Conservation (phyloP, 31 red algal species). For the Endocladia muricata region DNA sequence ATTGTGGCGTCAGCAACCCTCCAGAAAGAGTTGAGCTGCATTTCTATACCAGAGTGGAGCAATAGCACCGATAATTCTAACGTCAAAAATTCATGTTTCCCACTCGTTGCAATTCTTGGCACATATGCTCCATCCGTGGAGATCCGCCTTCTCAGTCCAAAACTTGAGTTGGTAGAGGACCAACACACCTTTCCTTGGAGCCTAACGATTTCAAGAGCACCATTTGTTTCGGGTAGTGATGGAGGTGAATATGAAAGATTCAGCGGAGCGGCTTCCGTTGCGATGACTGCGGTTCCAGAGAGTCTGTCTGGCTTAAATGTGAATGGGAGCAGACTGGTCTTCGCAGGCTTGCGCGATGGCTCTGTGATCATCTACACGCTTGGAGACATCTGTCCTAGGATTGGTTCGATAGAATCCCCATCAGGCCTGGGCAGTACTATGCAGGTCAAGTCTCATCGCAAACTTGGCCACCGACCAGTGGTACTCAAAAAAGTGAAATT, state of each 20-base stretch:
- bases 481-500: constrained; percentile 26
- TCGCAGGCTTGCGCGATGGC: constrained; percentile 60
- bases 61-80: constrained; percentile 9
- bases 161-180: constrained; percentile 30
- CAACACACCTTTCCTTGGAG: constrained; percentile 35
- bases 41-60: constrained; percentile 55
- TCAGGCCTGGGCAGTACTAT: not conserved
- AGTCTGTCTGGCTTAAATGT: constrained; percentile 54
- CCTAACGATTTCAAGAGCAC: constrained; percentile 1
- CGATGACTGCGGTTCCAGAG: constrained; percentile 66
- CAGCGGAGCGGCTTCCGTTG: not conserved
- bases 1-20: constrained; percentile 36
- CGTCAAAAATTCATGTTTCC: constrained; percentile 19
- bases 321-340: constrained; percentile 23
- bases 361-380: constrained; percentile 34
- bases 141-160: constrained; percentile 39
- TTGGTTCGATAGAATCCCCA: not conserved
- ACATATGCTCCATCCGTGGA: constrained; percentile 64
- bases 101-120: constrained; percentile 47
- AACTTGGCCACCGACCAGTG: constrained; percentile 58
- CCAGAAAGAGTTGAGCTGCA: constrained; percentile 61
- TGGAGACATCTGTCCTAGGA: constrained; percentile 12
- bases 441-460: constrained; percentile 50
- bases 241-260: not conserved
- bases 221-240: not conserved